Evolutionary conservation across 1,139 yeast species (phyloP), one percentile per base, ranked within the genome.

Genomic region (Pneumocystis oryctolagi): DNA sequence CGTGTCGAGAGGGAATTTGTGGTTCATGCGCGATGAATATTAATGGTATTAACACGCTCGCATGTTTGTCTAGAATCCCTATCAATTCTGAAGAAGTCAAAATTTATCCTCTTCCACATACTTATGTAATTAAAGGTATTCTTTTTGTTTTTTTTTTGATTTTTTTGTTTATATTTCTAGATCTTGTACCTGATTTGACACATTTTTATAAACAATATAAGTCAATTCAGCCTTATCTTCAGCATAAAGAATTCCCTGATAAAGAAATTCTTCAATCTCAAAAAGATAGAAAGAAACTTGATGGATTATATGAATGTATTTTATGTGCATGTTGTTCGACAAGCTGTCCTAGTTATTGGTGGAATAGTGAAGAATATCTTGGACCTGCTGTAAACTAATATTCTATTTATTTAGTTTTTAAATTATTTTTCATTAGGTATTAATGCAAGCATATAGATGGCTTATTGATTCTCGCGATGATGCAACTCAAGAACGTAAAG

Each of bases 21-120:
- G 99, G 99, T 61, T 92, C 97, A 4, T 92, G 99, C 80, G 99
- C 99, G 71, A 92, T 92, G 99, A 92, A 92, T 80, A 92, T 92
- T 75, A 95, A 96, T 68, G 99, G 99, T 70, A 82, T 87, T 74
- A 92, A 92, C 81, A 92, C 98, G 40, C 81, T 92, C 72, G 98
- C 98, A 58, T 92, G 98, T 78, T 80, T 94, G 71, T 89, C 97
- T 79, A 86, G 89, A 76, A 89, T 92, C 72, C 96, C 92, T 75
- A 83, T 83, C 70, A 86, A 89, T 75, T 78, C 80, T 61, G 87
- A 86, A 77, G 88, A 85, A 69, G 78, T 84, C 69, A 92, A 92
- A 78, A 87, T 92, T 70, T 92, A 92, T 75, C 99, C 99, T 65
- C 81, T 92, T 72, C 99, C 99, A 34, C 98, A 92, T 79, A 92